Conservation (phyloP, 1,284 basidiomycete species). For the Apiotrichum porosum region DNA sequence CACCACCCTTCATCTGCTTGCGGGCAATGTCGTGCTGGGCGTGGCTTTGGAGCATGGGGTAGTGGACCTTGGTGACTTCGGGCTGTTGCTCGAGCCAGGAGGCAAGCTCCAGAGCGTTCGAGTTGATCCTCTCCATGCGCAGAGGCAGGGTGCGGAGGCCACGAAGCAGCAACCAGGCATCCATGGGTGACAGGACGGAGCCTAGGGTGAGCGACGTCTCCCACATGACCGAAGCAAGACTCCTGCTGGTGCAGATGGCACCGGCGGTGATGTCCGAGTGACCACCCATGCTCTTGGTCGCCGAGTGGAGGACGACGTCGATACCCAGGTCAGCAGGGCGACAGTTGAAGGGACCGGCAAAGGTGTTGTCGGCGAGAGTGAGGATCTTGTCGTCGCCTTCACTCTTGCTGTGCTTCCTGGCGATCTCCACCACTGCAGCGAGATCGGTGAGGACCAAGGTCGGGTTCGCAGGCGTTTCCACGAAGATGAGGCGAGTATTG, state of each 20-base stretch:
- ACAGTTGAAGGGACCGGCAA: constrained; percentile 9
- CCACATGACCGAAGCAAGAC: constrained; percentile 5
- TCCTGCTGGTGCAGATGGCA: constrained; percentile 6
- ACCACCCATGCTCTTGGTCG: constrained; percentile 11
- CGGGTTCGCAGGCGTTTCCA: constrained; percentile 16
- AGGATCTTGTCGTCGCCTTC: constrained; percentile 2
- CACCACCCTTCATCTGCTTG: constrained; percentile 14
- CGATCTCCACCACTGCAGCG: constrained; percentile 1
- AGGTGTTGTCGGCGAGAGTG: constrained; percentile 10
- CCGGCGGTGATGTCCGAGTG: constrained; percentile 15
- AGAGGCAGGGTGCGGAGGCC: constrained; percentile 11
- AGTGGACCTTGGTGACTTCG: constrained; percentile 8
- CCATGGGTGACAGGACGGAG: constrained; percentile 12
- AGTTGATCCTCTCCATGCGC: constrained; percentile 13
- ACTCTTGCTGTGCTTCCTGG: not conserved
- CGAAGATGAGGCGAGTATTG: constrained; percentile 10
- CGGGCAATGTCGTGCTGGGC: constrained; percentile 8
- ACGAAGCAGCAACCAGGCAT: constrained; percentile 11
- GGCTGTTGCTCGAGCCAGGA: constrained; percentile 7
- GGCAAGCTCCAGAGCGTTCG: constrained; percentile 9
- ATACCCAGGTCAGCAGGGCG: constrained; percentile 9
- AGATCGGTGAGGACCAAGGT: constrained; percentile 12
- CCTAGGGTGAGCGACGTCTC: constrained; percentile 11
- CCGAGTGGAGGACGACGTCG: constrained; percentile 12
- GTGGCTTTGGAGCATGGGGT: constrained; percentile 10